These are phyloP conservation scores for Pelargonium nanum DNA, from an alignment of 345 rosid genomes.

Conservation along the genomic window DNA sequence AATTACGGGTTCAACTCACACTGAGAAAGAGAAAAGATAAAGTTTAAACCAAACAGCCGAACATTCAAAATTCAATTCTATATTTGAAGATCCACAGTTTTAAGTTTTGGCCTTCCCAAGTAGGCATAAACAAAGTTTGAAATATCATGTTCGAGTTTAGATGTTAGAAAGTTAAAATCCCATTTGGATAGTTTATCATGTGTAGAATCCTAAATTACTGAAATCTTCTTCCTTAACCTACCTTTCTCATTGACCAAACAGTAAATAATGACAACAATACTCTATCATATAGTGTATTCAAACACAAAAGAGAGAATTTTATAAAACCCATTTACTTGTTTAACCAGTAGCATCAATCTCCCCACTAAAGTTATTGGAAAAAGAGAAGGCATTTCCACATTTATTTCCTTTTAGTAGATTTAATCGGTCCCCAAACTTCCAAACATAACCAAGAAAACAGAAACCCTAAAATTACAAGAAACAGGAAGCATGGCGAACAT, in stretches of 20 bases:
- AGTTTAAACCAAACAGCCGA: neutral
- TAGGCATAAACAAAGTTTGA: too few relatives aligned
- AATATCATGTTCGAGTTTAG: neutral
- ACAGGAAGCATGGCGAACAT: neutral
- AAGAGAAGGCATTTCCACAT: too few relatives aligned
- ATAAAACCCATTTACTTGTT: neutral
- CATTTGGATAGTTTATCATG: neutral
- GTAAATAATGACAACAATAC: too few relatives aligned
- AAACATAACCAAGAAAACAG: slow-evolving; percentile 6
- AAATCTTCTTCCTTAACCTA: too few relatives aligned
- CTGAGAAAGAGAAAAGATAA: neutral
- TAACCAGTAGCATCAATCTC: too few relatives aligned
- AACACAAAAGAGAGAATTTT: too few relatives aligned
- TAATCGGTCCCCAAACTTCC: too few relatives aligned
- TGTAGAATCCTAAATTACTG: neutral
- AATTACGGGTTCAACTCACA: neutral
- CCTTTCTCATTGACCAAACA: too few relatives aligned
- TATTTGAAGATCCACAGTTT: neutral
- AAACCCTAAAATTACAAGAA: slow-evolving; percentile 24
- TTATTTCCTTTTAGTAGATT: too few relatives aligned
- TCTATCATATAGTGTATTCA: too few relatives aligned
- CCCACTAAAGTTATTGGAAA: too few relatives aligned
- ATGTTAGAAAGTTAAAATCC: neutral
- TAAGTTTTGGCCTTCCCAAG: neutral
- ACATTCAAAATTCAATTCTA: neutral